Evolutionary conservation across 768 basidiomycete genomes (phyloP).

Genomic region (Boletus rubescentipes): DNA sequence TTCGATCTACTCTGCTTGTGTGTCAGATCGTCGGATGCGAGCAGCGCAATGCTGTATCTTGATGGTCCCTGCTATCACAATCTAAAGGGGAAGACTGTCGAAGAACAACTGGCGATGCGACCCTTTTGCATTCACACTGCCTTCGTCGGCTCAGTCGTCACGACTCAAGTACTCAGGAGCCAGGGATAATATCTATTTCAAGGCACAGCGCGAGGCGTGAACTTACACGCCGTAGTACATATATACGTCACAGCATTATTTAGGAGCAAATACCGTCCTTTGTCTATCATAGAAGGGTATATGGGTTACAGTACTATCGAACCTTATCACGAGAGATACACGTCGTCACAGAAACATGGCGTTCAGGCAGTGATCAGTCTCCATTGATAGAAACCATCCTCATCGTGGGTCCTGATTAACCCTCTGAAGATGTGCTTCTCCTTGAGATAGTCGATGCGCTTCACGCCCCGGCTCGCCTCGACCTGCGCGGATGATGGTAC

Average conservation of each 20-base stretch:
- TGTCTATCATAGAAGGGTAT: neutral
- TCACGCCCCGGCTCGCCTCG: constrained; percentile 40
- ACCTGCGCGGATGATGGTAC: constrained; percentile 30
- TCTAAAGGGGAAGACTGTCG: too few species aligned
- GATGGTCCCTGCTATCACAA: too few species aligned
- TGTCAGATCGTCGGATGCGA: neutral
- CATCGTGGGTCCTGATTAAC: constrained; percentile 30
- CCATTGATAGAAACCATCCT: constrained; percentile 33
- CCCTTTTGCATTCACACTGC: neutral
- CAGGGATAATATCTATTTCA: neutral
- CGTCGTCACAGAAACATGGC: neutral
- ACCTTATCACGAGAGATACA: neutral
- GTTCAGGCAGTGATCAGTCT: constrained; percentile 23
- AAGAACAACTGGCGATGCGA: neutral
- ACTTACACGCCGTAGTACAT: neutral
- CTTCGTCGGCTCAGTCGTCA: neutral
- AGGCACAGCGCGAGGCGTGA: neutral
- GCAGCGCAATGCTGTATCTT: neutral
- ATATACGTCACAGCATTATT: constrained; percentile 1
- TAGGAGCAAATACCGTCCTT: neutral
- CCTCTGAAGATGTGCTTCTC: constrained; percentile 39
- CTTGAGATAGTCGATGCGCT: constrained; percentile 38
- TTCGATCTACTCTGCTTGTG: neutral
- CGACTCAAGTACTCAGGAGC: too few species aligned
- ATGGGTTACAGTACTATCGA: neutral